Percentiles rank a stretch among this genome's conserved stretches.
Conservation (phyloP, 129 eudicot genomes). For the Escallonia rubra region DNA sequence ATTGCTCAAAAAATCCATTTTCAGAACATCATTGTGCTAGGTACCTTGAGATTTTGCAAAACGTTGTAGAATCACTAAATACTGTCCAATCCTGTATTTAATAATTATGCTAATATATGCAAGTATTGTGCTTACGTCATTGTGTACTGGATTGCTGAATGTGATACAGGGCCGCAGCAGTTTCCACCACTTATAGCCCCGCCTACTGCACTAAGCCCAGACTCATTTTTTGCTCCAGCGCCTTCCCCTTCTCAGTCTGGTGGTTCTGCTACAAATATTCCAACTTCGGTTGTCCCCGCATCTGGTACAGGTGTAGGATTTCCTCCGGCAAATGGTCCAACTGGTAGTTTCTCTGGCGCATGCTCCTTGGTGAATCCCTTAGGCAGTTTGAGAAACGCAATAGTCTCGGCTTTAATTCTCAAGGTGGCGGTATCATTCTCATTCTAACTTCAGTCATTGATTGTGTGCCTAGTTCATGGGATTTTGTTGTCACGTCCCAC, state of each 20-base stretch:
- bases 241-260: slow-evolving; percentile 69
- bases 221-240: slow-evolving; percentile 64
- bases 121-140: neutral
- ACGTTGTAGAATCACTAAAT: too few relatives aligned
- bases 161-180: slow-evolving; percentile 66
- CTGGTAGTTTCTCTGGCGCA: slow-evolving; percentile 45
- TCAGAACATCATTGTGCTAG: too few relatives aligned
- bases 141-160: slow-evolving; percentile 2
- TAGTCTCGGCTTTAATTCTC: slow-evolving; percentile 31
- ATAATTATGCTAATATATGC: too few relatives aligned
- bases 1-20: too few relatives aligned
- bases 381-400: slow-evolving; percentile 25
- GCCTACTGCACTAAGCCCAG: slow-evolving; percentile 48
- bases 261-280: slow-evolving; percentile 44
- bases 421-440: slow-evolving; percentile 25
- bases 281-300: slow-evolving; percentile 61
- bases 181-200: slow-evolving; percentile 80
- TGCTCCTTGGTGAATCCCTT: slow-evolving; percentile 33
- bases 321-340: slow-evolving; percentile 67
- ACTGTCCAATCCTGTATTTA: too few relatives aligned
- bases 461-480: neutral
- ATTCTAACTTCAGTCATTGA: slow-evolving; percentile 18
- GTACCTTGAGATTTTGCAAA: too few relatives aligned
- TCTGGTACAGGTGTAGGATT: slow-evolving; percentile 36
- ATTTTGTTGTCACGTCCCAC: neutral